Evolutionary conservation across 1,284 basidiomycete species (phyloP), one percentile per base, ranked within the genome.

Genomic region (Fistulinella staudtii): DNA sequence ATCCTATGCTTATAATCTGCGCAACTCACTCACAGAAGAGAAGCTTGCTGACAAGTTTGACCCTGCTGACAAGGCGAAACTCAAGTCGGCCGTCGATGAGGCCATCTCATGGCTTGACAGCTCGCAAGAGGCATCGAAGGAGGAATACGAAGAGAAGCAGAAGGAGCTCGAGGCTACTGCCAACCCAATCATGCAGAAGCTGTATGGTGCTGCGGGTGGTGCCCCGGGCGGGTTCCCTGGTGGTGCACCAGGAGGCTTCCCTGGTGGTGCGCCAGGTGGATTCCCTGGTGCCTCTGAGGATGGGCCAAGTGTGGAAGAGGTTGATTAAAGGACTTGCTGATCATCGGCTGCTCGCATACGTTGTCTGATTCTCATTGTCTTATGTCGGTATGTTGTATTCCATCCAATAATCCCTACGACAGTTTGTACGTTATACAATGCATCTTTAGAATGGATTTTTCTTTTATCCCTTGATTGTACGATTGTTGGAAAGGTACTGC

Each of bases 1-100:
- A 73, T 93, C 91, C 3, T 97, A 96, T 73, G 70, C 93, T 8
- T 99, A 96, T 85, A 95, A 93, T 75, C 83, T 99, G 49, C 89
- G 93, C 59, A 93, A 95, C 77, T 88, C 91, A 11, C 66, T 96
- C 52, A 79, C 69, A 49, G 89, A 92, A 64, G 85, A 89, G 65
- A 91, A 94, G 71, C 77, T 92, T 49, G 80, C 80, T 31, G 82
- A 79, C 78, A 97, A 96, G 75, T 91, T 96, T 67, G 85, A 90
- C 6, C 66, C 85, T 25, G 83, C 74, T 35, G 95, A 98, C 84
- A 94, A 95, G 80, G 64, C 77, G 56, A 87, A 91, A 63, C 82
- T 98, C 53, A 80, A 94, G 73, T 63, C 74, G 47, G 82, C 89
- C 37, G 86, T 97, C 68, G 82, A 89, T 63, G 91, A 93, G 52